Evolutionary conservation across 169 alveolate genomes (phyloP), one percentile per base, ranked within the genome.

Genomic region (Plasmodium coatneyi): DNA sequence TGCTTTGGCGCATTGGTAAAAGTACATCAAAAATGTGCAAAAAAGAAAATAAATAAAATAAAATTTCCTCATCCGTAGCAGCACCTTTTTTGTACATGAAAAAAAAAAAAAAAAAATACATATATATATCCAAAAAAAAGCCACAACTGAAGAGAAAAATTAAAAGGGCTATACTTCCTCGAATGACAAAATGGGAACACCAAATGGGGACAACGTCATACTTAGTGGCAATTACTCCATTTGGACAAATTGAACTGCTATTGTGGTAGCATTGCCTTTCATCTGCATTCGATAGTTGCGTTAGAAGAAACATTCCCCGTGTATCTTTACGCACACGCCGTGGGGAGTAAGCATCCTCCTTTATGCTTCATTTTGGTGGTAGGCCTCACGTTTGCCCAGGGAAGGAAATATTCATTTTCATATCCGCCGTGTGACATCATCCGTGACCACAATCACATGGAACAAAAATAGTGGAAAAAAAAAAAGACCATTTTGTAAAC

Each of bases 1-100:
- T 25, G 46, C 36, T 83, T 83, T 83, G 82, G 71, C 82, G 76
- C 54, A 46, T 56, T 54, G 39, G 22, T 9, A 3, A 82, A 82
- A 22, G 22, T 41, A 7, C 14, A 41, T 41, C 14, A 41, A 41
- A 41, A 41, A 9, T 41, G 52, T 41, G 52, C 52, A 41, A 41
- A 41, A 41, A 41, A 41, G 7, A 41, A 41, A 28, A 46, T n/a
- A 25, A 79, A 41, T 6, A 41, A 41, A 41, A 41, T 41, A 41
- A 41, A 39, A 79, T 34, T 79, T 16, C 84, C 7, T 79, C 56
- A 46, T n/a, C 34, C 56, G n/a, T 79, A 72, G 84, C 71, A 79
- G 56, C 30, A 43, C n/a, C 36, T 16, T 79, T 79, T 43, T 79
- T 41, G 84, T 41, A 43, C 22, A 32, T 43, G 84, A 39, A n/a